These are phyloP conservation scores for Neonectria hederae DNA, from an alignment of 2,329 filamentous ascomycete species.

Conservation along the genomic window DNA sequence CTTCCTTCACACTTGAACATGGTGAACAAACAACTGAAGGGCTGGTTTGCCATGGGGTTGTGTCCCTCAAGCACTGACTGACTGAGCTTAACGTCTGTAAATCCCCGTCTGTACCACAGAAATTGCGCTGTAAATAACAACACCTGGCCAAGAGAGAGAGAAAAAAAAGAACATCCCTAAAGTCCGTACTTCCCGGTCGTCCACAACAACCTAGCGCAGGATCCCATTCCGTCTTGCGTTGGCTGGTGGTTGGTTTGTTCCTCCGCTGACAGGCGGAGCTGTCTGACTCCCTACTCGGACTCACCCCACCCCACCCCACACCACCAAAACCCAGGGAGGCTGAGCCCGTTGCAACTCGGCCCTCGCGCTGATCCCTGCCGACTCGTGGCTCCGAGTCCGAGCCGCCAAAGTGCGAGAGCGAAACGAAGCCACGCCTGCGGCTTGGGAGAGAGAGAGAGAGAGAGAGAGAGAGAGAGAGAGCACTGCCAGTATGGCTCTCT, in stretches of 20 bases:
- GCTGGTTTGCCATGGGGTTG: no score
- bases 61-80: no score
- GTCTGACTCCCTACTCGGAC: background rate
- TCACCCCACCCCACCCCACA: background rate
- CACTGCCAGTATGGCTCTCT: background rate
- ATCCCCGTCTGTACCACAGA: no score
- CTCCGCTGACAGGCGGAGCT: slow-evolving; percentile 20
- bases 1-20: no score
- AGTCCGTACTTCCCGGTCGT: no score
- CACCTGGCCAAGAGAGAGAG: background rate
- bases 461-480: background rate
- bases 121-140: no score
- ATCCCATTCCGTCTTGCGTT: background rate
- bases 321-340: background rate
- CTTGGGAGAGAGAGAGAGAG: background rate
- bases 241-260: background rate
- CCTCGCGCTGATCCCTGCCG: slow-evolving; percentile 2
- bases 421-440: slow-evolving; percentile 3
- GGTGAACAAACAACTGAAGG: no score
- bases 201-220: no score
- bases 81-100: no score
- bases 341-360: background rate
- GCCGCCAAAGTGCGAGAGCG: slow-evolving; percentile 16
- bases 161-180: no score
- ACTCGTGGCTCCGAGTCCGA: slow-evolving; percentile 16